A percentile compares a stretch with the other conserved stretches of the same genome.
These are phyloP conservation scores for Sporopachydermia lactativora DNA, from an alignment of 805 yeast genomes.

Conservation along the genomic window DNA sequence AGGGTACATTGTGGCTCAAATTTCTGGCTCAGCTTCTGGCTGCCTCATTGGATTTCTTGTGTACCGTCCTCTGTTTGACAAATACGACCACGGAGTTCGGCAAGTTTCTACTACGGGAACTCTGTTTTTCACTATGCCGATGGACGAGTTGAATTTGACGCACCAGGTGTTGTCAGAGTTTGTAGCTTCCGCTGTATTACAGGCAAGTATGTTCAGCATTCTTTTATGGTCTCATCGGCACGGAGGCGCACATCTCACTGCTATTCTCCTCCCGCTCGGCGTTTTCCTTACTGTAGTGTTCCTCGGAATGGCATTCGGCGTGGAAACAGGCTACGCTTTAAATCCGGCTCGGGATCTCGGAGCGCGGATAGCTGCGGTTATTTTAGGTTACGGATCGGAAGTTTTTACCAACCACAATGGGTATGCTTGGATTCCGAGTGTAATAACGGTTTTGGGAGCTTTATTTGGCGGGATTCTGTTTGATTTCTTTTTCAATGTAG, in stretches of 20 bases:
- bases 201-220: slow-evolving; percentile 33
- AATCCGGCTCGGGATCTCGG: slow-evolving; percentile 42
- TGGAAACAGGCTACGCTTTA: slow-evolving; percentile 39
- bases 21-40: slow-evolving; percentile 34
- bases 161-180: slow-evolving; percentile 36
- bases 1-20: slow-evolving; percentile 30
- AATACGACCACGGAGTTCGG: slow-evolving; percentile 8
- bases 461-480: slow-evolving; percentile 34
- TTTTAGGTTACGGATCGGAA: slow-evolving; percentile 31
- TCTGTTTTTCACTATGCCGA: slow-evolving; percentile 33
- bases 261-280: slow-evolving; percentile 19
- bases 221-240: slow-evolving; percentile 36
- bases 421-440: slow-evolving; percentile 40
- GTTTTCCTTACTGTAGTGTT: slow-evolving; percentile 28
- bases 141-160: slow-evolving; percentile 23
- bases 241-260: slow-evolving; percentile 32
- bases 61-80: slow-evolving; percentile 25
- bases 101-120: slow-evolving; percentile 7
- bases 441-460: slow-evolving; percentile 34
- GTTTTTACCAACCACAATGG: slow-evolving; percentile 26
- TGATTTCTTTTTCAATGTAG: slow-evolving; percentile 26
- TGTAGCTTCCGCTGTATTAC: slow-evolving; percentile 29
- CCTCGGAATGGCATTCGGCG: slow-evolving; percentile 34
- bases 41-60: slow-evolving; percentile 31
- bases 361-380: slow-evolving; percentile 34